Base-by-base conservation (phyloP, 2,329 filamentous ascomycete species). In the Emergomyces pasteurianus region DNA sequence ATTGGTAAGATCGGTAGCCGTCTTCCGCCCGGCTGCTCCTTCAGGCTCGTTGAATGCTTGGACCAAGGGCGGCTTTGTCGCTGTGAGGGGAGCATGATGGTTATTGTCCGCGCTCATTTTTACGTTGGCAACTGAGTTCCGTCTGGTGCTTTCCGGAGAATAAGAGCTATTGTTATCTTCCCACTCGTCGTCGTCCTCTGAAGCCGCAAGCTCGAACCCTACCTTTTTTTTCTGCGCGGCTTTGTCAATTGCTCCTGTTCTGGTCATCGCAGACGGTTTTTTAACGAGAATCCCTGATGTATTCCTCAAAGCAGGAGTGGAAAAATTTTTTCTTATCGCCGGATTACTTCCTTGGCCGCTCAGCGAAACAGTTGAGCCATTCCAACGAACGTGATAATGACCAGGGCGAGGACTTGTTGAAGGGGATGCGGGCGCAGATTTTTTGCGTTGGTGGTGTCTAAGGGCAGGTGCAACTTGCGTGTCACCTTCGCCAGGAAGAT, bases 121-220 rank as follows among this genome's bases (percentile, higher is more conserved):
- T 23, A 68, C 49, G 6, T 72, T 71, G 34, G 67, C 74, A 52
- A 75, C 69, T 9, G 77, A 79, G 63, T 77, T 77, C 59, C 75
- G 74, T 62, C 77, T 70, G 14, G 77, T 79, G 62, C 76, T 76
- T 64, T 77, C 75, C 38, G 77, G 76, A 21, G 77, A 79, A 63
- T 77, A 74, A 26, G 77, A 78, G 31, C 75, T 77, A 23, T 67
- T 70, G 66, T 79, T 76, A 63, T 78, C 77, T 77, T 77, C 79
- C 63, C 78, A 77, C 62, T 69, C 75, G 63, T 78, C 77, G 47
- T 69, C 69, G 61, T 74, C 74, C 18, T 74, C 74, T 18, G 75
- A 74, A 60, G 74, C 75, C 4, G 70, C 77, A 46, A 79, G 65
- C 62, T 78, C 74, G 64, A 79, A 79, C 18, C 77, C 76, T 58